These are phyloP conservation scores for Microcyclospora tardicrescens DNA, from an alignment of 2,329 filamentous ascomycete species.

Conservation along the genomic window DNA sequence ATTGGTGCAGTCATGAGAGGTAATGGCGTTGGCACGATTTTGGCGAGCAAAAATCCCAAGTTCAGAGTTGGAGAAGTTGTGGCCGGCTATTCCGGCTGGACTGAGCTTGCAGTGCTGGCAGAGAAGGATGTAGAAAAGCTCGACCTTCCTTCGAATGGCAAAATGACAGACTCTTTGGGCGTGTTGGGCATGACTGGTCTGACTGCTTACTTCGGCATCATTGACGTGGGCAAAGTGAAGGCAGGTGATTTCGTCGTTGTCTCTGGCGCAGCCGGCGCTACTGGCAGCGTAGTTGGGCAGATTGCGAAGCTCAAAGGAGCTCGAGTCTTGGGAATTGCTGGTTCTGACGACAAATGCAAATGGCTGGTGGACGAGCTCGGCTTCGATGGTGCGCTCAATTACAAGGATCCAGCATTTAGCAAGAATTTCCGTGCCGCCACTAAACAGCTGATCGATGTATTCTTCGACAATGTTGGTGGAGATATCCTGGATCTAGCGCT, in stretches of 20 bases:
- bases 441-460: conserved; percentile 44
- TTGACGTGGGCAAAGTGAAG: conserved; percentile 54
- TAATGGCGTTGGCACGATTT: conserved; percentile 24
- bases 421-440: conserved; percentile 47
- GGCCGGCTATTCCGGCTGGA: conserved; percentile 24
- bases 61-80: conserved; percentile 26
- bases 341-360: conserved; percentile 52
- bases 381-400: conserved; percentile 56
- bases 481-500: conserved; percentile 57
- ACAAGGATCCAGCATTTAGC: conserved; percentile 51
- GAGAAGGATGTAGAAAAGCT: conserved; percentile 12
- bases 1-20: conserved; percentile 29
- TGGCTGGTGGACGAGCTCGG: conserved; percentile 53
- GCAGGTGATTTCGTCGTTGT: conserved; percentile 64
- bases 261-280: conserved; percentile 64
- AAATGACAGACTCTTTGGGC: conserved; percentile 16
- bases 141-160: conserved; percentile 12
- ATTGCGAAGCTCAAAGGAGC: conserved; percentile 60
- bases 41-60: conserved; percentile 22
- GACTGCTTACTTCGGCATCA: conserved; percentile 65
- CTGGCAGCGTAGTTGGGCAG: conserved; percentile 63
- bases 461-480: conserved; percentile 63
- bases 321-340: conserved; percentile 52
- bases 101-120: conserved; percentile 27
- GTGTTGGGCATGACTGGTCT: conserved; percentile 50